These are phyloP conservation scores for Gyromitra esculenta DNA, from an alignment of 2,329 filamentous ascomycete species.

Conservation along the genomic window DNA sequence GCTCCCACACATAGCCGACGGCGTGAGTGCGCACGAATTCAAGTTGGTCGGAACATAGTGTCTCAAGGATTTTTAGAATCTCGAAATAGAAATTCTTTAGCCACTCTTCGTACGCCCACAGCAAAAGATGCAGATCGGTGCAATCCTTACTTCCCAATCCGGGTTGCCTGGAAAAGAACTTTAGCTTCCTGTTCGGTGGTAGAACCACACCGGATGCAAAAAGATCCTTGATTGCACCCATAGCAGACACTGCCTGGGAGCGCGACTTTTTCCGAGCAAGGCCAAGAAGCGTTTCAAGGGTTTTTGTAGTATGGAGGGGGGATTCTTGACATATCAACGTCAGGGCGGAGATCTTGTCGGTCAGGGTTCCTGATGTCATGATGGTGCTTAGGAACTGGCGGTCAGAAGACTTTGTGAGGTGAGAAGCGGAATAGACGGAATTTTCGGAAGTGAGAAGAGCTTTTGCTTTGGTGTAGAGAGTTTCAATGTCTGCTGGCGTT, in stretches of 20 bases:
- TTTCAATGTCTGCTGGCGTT: constrained; percentile 60
- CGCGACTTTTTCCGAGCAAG: constrained; percentile 94
- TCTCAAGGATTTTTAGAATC: constrained; percentile 87
- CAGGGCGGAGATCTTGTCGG: constrained; percentile 94
- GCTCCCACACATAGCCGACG: constrained; percentile 88
- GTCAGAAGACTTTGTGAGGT: constrained; percentile 81
- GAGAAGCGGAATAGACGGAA: constrained; percentile 74
- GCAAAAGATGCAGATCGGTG: constrained; percentile 74
- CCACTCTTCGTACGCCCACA: constrained; percentile 95
- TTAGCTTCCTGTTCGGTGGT: constrained; percentile 81
- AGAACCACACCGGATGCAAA: constrained; percentile 87
- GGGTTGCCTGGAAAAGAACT: constrained; percentile 81
- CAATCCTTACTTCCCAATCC: constrained; percentile 61
- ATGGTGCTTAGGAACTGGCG: constrained; percentile 97
- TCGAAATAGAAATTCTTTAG: constrained; percentile 94
- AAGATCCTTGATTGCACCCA: constrained; percentile 92
- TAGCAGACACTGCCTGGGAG: constrained; percentile 89
- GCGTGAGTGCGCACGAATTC: constrained; percentile 89
- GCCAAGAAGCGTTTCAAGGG: constrained; percentile 82
- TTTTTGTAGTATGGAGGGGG: constrained; percentile 88
- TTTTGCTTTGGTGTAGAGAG: constrained; percentile 75
- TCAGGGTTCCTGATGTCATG: constrained; percentile 94
- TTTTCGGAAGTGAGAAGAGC: constrained; percentile 81
- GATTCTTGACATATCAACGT: constrained; percentile 96
- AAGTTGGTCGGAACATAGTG: constrained; percentile 94